phyloP scores from a whole-genome alignment of 2,329 filamentous ascomycete species.

The Nannizzia gypsea region DNA sequence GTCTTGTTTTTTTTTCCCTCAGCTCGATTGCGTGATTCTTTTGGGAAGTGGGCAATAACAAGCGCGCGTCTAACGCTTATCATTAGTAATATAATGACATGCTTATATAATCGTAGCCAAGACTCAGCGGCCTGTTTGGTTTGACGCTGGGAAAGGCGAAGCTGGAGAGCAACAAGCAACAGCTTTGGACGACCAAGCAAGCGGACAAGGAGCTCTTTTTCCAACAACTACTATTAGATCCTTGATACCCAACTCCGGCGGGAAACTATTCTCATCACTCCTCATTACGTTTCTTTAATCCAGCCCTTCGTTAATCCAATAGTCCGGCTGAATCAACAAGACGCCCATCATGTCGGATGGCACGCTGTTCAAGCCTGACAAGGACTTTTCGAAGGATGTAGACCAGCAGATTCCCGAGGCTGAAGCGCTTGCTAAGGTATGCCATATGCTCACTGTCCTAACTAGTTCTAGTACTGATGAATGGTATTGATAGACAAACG shows the following conservation, averaged over 20 bases:
- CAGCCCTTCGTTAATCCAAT: neutral
- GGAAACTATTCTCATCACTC: neutral
- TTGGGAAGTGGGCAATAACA: neutral
- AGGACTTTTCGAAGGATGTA: constrained; percentile 96
- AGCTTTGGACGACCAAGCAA: neutral
- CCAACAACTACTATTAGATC: neutral
- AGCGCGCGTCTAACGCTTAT: neutral
- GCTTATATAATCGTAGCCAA: neutral
- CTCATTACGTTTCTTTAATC: neutral
- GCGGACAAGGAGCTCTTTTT: neutral
- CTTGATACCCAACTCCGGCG: neutral
- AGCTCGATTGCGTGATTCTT: constrained; percentile 1
- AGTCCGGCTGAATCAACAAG: neutral
- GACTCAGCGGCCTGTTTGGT: neutral
- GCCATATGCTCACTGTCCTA: constrained; percentile 4
- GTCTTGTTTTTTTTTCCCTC: neutral
- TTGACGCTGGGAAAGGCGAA: neutral
- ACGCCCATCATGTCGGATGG: constrained; percentile 61
- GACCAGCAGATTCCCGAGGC: constrained; percentile 85
- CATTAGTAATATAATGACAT: neutral
- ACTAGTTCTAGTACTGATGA: constrained; percentile 10
- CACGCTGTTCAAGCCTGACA: constrained; percentile 76
- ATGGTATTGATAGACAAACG: constrained; percentile 41
- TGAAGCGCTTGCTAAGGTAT: constrained; percentile 75
- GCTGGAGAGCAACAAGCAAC: neutral